Conservation (phyloP, 257 asterid genomes). For the Ballota nigra region DNA sequence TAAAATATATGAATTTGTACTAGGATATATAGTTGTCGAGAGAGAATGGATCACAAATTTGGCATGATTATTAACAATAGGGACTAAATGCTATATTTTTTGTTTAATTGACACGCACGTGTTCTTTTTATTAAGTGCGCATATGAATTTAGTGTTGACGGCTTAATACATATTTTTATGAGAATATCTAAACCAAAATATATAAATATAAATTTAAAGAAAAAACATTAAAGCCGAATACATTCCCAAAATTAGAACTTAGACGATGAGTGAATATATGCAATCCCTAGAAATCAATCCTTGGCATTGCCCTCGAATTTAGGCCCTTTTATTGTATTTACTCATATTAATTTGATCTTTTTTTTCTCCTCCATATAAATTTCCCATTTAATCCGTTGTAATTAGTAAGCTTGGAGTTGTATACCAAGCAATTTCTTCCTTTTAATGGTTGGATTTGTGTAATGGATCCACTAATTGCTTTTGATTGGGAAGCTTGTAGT, state of each 20-base stretch:
- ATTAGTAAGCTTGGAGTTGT: conserved; percentile 27
- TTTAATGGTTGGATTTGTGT: conserved; percentile 7
- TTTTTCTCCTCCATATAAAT: background rate
- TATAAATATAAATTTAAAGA: background rate
- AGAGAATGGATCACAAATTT: too few species aligned
- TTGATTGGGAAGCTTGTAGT: conserved; percentile 22
- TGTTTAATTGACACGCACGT: too few species aligned
- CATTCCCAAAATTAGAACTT: conserved; percentile 18
- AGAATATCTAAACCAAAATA: conserved; percentile 5
- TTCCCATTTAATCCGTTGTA: background rate
- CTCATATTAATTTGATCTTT: background rate
- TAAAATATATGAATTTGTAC: too few species aligned
- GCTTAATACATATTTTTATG: background rate
- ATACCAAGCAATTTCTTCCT: background rate
- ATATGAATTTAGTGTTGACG: background rate
- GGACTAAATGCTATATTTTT: too few species aligned
- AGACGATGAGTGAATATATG: conserved; percentile 25
- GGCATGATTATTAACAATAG: too few species aligned
- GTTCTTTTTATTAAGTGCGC: too few species aligned
- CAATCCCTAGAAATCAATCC: conserved; percentile 37
- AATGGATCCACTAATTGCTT: background rate
- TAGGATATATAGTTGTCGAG: too few species aligned
- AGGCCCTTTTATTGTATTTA: conserved; percentile 21
- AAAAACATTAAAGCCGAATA: background rate
- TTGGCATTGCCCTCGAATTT: conserved; percentile 23